Conservation (phyloP, 768 basidiomycete species). For the Trametes maxima region DNA sequence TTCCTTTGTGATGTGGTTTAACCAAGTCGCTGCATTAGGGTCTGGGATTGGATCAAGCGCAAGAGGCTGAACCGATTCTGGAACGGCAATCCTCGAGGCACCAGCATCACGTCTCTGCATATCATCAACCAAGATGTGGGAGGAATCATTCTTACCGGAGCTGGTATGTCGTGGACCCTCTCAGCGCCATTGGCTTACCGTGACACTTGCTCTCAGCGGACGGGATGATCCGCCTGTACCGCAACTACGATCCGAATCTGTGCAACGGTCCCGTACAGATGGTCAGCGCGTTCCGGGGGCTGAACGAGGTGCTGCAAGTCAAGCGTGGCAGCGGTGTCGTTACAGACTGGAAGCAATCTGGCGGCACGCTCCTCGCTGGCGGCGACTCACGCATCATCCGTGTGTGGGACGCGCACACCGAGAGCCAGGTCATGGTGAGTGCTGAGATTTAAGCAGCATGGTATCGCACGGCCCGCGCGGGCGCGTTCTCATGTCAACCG, state of each 20-base stretch:
- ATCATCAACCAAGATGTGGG: slow-evolving; percentile 97
- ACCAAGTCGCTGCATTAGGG: slow-evolving; percentile 46
- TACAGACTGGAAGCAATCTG: slow-evolving; percentile 90
- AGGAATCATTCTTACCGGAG: slow-evolving; percentile 84
- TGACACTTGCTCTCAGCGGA: slow-evolving; percentile 60
- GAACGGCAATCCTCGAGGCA: slow-evolving; percentile 84
- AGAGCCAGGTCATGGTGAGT: slow-evolving; percentile 72
- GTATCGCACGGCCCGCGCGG: background rate
- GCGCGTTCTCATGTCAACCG: slow-evolving; percentile 4
- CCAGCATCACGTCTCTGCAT: slow-evolving; percentile 83
- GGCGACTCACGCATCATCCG: slow-evolving; percentile 90
- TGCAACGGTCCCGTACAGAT: slow-evolving; percentile 79
- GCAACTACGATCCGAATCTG: slow-evolving; percentile 83
- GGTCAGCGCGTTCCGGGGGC: slow-evolving; percentile 90
- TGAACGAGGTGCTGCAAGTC: slow-evolving; percentile 74
- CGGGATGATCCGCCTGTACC: slow-evolving; percentile 87
- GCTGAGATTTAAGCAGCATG: background rate
- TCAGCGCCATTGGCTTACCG: background rate
- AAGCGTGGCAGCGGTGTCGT: slow-evolving; percentile 84
- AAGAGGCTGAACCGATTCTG: slow-evolving; percentile 80
- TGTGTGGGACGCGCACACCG: slow-evolving; percentile 94
- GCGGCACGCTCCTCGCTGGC: slow-evolving; percentile 84
- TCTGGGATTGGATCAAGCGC: slow-evolving; percentile 92
- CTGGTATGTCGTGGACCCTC: slow-evolving; percentile 53
- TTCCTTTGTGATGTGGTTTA: slow-evolving; percentile 2